A percentile compares a stretch with the other conserved stretches of the same genome.
These are phyloP conservation scores for Boletus coccyginus DNA, from an alignment of 768 basidiomycete species.

Conservation along the genomic window DNA sequence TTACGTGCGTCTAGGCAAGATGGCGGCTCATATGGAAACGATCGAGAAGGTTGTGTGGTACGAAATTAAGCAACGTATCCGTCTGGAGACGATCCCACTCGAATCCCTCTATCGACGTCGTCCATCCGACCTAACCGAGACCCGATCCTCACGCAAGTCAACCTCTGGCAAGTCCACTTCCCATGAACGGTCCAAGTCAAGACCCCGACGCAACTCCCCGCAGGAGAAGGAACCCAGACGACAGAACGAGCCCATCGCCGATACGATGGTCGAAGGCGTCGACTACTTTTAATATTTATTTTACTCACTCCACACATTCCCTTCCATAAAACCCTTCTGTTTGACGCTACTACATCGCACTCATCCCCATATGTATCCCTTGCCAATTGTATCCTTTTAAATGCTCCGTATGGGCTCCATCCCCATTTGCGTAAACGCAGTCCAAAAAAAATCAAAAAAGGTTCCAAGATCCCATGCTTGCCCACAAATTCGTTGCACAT, in stretches of 20 bases:
- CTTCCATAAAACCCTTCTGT: neutral
- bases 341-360: neutral
- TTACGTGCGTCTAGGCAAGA: constrained; percentile 31
- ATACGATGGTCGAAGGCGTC: constrained; percentile 27
- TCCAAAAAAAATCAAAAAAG: too few species aligned
- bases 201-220: constrained; percentile 1
- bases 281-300: constrained; percentile 32
- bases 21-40: constrained; percentile 37
- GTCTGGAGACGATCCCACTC: constrained; percentile 21
- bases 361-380: constrained; percentile 8
- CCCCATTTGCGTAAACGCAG: neutral
- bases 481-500: neutral
- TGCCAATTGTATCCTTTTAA: neutral
- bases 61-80: constrained; percentile 36
- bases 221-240: neutral
- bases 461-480: neutral
- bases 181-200: constrained; percentile 6
- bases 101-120: constrained; percentile 20
- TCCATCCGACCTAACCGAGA: neutral
- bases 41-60: constrained; percentile 35
- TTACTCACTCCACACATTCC: constrained; percentile 19
- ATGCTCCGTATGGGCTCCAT: neutral
- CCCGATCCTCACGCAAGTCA: constrained; percentile 1
- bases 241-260: neutral
- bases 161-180: neutral